Conservation (phyloP, 2,329 filamentous ascomycete species). For the Colletotrichum orchidophilum region DNA sequence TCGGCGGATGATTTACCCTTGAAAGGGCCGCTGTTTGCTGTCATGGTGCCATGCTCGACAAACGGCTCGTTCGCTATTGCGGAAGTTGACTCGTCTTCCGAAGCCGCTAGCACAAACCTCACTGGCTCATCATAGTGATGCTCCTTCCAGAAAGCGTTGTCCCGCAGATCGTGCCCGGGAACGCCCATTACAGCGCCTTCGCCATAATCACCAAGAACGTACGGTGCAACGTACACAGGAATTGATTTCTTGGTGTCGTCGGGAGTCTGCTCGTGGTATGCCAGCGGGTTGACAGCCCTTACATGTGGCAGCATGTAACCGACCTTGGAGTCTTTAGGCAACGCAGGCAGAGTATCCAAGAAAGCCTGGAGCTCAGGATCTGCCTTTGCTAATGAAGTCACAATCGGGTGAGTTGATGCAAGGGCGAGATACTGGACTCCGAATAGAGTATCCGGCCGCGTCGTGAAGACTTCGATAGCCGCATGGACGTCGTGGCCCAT, state of each 20-base stretch:
- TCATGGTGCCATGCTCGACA: conserved; percentile 73
- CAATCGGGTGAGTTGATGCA: conserved; percentile 77
- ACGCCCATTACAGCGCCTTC: conserved; percentile 94
- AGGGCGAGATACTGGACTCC: conserved; percentile 88
- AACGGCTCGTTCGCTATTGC: conserved; percentile 63
- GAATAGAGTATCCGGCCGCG: conserved; percentile 85
- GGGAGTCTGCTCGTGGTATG: conserved; percentile 60
- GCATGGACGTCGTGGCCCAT: conserved; percentile 51
- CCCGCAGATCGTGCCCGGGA: conserved; percentile 82
- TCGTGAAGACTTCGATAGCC: conserved; percentile 81
- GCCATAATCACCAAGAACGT: conserved; percentile 86
- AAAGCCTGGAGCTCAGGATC: conserved; percentile 74
- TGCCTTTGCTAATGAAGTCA: conserved; percentile 65
- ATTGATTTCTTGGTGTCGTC: conserved; percentile 65
- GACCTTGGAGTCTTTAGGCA: conserved; percentile 66
- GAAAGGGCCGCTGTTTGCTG: conserved; percentile 71
- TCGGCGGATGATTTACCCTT: conserved; percentile 70
- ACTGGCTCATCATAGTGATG: conserved; percentile 71
- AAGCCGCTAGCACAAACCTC: conserved; percentile 67
- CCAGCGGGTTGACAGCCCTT: conserved; percentile 72
- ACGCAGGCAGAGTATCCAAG: conserved; percentile 67
- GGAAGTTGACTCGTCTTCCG: conserved; percentile 57
- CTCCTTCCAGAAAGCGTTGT: conserved; percentile 81
- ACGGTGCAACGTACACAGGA: conserved; percentile 84
- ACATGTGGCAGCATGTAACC: conserved; percentile 75